Evolutionary conservation across 176 grass and related monocot species (phyloP).

Genomic region (Stipa capillata): DNA sequence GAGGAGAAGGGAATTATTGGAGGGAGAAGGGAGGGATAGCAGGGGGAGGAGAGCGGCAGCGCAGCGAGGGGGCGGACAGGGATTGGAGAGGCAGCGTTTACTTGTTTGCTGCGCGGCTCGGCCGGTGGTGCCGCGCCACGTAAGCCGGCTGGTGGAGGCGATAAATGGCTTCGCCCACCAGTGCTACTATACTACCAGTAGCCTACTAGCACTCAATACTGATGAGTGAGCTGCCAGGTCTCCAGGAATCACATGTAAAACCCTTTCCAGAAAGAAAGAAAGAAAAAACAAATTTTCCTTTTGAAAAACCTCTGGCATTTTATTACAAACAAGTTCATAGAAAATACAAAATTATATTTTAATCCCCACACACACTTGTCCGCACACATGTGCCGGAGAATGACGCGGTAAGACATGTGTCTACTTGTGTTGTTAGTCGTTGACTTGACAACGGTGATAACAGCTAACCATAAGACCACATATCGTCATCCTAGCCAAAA

Average conservation of each 20-base stretch:
- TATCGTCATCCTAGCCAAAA: too few species aligned
- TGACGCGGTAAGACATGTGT: too few species aligned
- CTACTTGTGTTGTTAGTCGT: too few species aligned
- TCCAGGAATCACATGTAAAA: neutral
- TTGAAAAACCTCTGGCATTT: too few species aligned
- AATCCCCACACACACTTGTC: too few species aligned
- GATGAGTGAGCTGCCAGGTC: neutral
- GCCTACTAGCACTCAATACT: neutral
- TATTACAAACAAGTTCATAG: too few species aligned
- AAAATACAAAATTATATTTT: too few species aligned
- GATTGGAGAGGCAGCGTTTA: slow-evolving; percentile 15
- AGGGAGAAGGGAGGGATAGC: neutral
- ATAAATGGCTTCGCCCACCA: slow-evolving; percentile 25
- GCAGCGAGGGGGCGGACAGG: neutral
- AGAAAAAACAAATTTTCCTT: too few species aligned
- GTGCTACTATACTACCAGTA: neutral
- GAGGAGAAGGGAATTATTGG: slow-evolving; percentile 7
- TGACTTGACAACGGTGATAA: too few species aligned
- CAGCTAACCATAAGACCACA: too few species aligned
- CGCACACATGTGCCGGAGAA: too few species aligned
- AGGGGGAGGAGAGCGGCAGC: neutral
- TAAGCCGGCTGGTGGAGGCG: neutral
- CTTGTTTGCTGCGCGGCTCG: slow-evolving; percentile 13
- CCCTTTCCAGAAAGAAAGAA: too few species aligned
- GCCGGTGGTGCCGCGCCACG: slow-evolving; percentile 26